Evolutionary conservation across 2,329 filamentous ascomycete species (phyloP).

Genomic region (Colletotrichum tanaceti): DNA sequence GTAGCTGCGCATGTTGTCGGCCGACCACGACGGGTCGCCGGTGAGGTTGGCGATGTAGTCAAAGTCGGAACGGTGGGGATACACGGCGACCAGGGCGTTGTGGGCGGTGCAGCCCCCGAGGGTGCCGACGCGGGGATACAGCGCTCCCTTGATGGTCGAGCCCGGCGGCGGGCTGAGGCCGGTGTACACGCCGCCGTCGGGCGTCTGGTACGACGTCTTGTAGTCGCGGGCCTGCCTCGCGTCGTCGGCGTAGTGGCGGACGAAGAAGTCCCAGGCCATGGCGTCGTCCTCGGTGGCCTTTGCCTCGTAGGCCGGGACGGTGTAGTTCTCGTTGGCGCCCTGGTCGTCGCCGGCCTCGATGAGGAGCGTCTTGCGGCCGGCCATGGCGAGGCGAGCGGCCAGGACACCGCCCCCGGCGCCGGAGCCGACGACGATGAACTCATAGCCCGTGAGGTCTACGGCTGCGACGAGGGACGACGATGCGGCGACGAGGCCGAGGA

Average conservation of each 20-base stretch:
- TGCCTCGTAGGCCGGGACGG: slow-evolving; percentile 65
- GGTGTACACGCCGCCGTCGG: slow-evolving; percentile 62
- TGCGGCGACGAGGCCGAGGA: slow-evolving; percentile 42
- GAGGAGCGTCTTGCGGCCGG: slow-evolving; percentile 69
- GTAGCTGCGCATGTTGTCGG: slow-evolving; percentile 68
- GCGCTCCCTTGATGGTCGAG: slow-evolving; percentile 62
- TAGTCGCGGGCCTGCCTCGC: slow-evolving; percentile 64
- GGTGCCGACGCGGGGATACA: slow-evolving; percentile 68
- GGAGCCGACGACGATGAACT: slow-evolving; percentile 72
- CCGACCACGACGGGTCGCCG: slow-evolving; percentile 65
- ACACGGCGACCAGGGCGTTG: slow-evolving; percentile 65
- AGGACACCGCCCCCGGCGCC: slow-evolving; percentile 70
- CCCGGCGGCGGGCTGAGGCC: slow-evolving; percentile 65
- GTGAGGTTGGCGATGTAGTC: slow-evolving; percentile 64
- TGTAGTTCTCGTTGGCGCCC: slow-evolving; percentile 59
- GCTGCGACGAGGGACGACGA: slow-evolving; percentile 42
- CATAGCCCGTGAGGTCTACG: slow-evolving; percentile 56
- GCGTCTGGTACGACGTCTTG: slow-evolving; percentile 68
- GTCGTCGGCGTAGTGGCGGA: slow-evolving; percentile 69
- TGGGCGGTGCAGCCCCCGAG: slow-evolving; percentile 69
- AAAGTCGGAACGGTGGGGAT: slow-evolving; percentile 65
- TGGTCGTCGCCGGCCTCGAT: slow-evolving; percentile 71
- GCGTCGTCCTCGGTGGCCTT: slow-evolving; percentile 66
- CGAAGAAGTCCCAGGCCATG: slow-evolving; percentile 72
- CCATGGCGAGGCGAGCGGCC: slow-evolving; percentile 68